These are phyloP conservation scores for Populus simonii DNA, from an alignment of 345 rosid species.

Conservation along the genomic window DNA sequence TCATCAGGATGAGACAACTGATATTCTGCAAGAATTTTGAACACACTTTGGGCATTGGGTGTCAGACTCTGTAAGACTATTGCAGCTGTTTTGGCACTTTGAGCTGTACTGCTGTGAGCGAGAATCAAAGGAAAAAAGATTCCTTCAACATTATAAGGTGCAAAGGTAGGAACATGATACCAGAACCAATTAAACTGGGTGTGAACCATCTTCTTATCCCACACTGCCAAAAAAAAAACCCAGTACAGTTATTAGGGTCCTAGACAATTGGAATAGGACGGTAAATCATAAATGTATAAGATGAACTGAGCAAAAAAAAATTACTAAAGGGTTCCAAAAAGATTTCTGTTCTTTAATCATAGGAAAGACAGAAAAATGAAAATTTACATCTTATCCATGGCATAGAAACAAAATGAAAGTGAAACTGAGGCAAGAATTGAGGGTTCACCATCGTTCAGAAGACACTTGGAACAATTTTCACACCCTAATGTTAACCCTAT, in stretches of 20 bases:
- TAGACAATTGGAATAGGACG: background rate
- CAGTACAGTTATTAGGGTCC: background rate
- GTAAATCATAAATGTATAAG: background rate
- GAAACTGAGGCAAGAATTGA: too few relatives aligned
- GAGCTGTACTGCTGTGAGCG: constrained; percentile 57
- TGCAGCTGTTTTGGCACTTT: constrained; percentile 79
- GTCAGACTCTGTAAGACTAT: constrained; percentile 91
- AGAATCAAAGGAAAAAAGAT: constrained; percentile 81
- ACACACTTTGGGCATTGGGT: constrained; percentile 87
- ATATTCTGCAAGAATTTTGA: constrained; percentile 77
- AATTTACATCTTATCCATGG: too few relatives aligned
- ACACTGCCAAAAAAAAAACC: constrained; percentile 44
- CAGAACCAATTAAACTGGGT: constrained; percentile 86
- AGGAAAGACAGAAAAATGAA: too few relatives aligned
- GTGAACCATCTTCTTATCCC: constrained; percentile 99
- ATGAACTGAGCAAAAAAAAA: background rate
- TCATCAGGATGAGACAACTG: constrained; percentile 81
- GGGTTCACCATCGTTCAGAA: too few relatives aligned
- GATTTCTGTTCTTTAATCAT: too few relatives aligned
- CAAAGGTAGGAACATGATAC: constrained; percentile 84
- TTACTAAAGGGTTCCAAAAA: background rate
- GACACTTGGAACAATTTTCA: too few relatives aligned
- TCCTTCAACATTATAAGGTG: constrained; percentile 81
- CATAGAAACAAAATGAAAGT: too few relatives aligned
- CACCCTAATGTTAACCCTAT: too few relatives aligned